These are phyloP conservation scores for Trichoderma asperelloides DNA, from an alignment of 495 filamentous ascomycete genomes.

Conservation along the genomic window DNA sequence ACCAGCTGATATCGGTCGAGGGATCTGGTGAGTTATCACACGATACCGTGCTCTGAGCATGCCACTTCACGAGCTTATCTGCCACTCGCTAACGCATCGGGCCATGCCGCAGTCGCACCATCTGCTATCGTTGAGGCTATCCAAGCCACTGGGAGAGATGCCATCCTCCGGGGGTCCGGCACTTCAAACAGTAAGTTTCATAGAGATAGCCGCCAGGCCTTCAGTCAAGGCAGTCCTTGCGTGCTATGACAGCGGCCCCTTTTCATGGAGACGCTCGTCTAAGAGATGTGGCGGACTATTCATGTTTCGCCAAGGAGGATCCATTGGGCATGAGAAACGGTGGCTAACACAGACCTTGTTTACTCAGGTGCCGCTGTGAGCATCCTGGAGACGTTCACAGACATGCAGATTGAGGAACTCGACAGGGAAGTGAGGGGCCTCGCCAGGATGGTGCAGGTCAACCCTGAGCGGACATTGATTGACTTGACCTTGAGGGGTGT, in stretches of 20 bases:
- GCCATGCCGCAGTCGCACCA: slow-evolving; percentile 51
- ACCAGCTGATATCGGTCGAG: slow-evolving; percentile 60
- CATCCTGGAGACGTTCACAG: slow-evolving; percentile 85
- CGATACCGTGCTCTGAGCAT: not conserved
- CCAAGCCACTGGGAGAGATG: slow-evolving; percentile 82
- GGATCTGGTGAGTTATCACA: slow-evolving; percentile 48
- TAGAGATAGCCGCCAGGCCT: not conserved
- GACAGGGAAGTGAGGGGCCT: slow-evolving; percentile 56
- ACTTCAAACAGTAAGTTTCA: slow-evolving; percentile 63
- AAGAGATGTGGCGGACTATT: not conserved
- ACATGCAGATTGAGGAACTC: slow-evolving; percentile 20
- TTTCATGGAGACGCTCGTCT: not conserved
- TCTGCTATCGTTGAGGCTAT: slow-evolving; percentile 84
- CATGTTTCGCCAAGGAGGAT: not conserved
- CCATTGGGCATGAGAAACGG: not conserved
- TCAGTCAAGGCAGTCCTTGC: not conserved
- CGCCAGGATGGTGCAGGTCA: slow-evolving; percentile 73
- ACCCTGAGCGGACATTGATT: slow-evolving; percentile 64
- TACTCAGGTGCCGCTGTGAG: slow-evolving; percentile 77
- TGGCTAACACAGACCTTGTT: slow-evolving; percentile 2
- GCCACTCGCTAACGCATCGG: slow-evolving; percentile 1
- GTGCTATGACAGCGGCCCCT: not conserved
- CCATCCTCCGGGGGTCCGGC: slow-evolving; percentile 86
- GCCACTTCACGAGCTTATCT: not conserved
- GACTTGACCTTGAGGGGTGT: slow-evolving; percentile 84